Conservation (phyloP, 179 eudicot genomes). For the Camellia oleifera region DNA sequence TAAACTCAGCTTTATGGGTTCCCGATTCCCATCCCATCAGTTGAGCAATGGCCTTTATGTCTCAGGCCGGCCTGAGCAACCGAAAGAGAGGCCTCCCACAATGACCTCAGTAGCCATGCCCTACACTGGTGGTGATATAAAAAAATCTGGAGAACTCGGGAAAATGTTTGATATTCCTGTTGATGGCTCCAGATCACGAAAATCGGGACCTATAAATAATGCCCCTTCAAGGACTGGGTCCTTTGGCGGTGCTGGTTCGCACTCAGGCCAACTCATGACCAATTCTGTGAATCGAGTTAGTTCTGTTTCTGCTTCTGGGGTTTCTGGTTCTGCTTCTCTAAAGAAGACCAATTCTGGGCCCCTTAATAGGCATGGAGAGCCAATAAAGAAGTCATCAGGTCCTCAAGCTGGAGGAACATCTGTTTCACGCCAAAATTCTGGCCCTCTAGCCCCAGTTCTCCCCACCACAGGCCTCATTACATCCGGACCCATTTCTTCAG, state of each 20-base stretch:
- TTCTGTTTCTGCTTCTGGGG: constrained; percentile 40
- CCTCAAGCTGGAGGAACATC: constrained; percentile 66
- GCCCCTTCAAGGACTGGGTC: constrained; percentile 86
- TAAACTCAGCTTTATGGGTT: constrained; percentile 46
- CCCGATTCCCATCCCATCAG: constrained; percentile 86
- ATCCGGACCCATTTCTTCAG: constrained; percentile 86
- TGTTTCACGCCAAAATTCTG: constrained; percentile 82
- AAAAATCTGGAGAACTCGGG: constrained; percentile 91
- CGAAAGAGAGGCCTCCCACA: constrained; percentile 83
- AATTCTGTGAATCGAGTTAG: constrained; percentile 50
- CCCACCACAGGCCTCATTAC: constrained; percentile 92
- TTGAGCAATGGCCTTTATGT: constrained; percentile 89
- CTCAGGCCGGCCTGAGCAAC: constrained; percentile 92
- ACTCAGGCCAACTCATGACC: constrained; percentile 64
- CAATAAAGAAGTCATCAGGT: constrained; percentile 83
- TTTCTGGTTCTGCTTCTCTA: constrained; percentile 58
- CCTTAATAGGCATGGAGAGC: constrained; percentile 88
- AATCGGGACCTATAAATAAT: constrained; percentile 75
- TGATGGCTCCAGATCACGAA: constrained; percentile 78
- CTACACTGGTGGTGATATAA: constrained; percentile 91
- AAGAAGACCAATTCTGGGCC: constrained; percentile 92
- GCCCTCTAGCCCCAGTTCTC: constrained; percentile 82
- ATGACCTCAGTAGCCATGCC: constrained; percentile 94
- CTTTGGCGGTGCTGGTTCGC: constrained; percentile 72
- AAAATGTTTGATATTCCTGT: constrained; percentile 85